Evolutionary conservation across 1,284 basidiomycete species (phyloP), one percentile per base, ranked within the genome.

Genomic region (Cryptococcus sp.): DNA sequence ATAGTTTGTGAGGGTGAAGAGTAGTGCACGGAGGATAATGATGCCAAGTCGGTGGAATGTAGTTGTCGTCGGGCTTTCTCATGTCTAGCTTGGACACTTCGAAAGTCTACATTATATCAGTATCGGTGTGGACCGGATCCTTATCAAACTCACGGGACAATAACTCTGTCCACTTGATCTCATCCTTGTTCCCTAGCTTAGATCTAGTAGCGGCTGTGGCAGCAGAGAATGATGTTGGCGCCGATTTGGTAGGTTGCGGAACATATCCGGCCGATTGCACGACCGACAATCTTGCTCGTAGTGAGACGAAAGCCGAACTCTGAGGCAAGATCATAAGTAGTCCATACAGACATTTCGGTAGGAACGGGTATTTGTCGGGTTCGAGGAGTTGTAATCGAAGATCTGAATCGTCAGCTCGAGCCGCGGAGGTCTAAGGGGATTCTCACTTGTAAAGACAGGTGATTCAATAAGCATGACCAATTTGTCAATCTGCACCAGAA

Each of bases 271-370:
- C 85, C 1, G 94, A 90, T 73, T 95, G 95, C 46, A 98, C 92
- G 2, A 94, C 93, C 62, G 89, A 93, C 37, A 99, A 78, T 37
- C 96, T 85, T 73, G 97, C 97, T 38, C 95, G 84, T 14, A 99
- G 81, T 1, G 95, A 97, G 5, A 94, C 86, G 71, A 99, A 99
- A 0, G 96, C 96, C 42, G 88, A 88, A 71, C 91, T 96, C 79
- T 99, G 96, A 0, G 96, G 96, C 7, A 99, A 79, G 53, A 98
- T 81, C 96, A 99, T 99, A 61, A 99, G 80, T 11, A 99, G 81
- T 0, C 96, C 96, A 71, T 98, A 99, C 5, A 99, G 81, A 66
- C 94, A 97, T 74, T 99, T 99, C 82, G 95, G 94, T 30, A 99
- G 81, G 77, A 90, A 90, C 0, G 96, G 95, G 71, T 98, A 87